Conservation (phyloP, 768 basidiomycete species). For the Pholiota molesta region DNA sequence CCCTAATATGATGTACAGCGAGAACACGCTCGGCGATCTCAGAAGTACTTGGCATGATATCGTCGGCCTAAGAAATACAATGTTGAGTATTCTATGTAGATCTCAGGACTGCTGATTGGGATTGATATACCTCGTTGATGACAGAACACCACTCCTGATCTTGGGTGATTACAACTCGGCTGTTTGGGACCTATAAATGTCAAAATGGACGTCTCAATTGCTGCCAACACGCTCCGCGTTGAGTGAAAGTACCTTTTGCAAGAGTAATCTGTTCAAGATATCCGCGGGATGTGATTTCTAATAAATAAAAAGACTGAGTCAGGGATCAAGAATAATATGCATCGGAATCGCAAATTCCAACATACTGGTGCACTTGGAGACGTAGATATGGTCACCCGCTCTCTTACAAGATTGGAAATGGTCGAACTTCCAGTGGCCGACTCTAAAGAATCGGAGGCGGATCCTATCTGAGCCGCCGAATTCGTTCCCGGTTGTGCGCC, state of each 20-base stretch:
- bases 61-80: not conserved
- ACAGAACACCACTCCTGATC: slow-evolving; percentile 2
- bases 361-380: not conserved
- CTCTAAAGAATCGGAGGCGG: not conserved
- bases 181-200: not conserved
- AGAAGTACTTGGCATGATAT: not conserved
- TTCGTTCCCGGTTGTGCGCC: not conserved
- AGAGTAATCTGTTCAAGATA: not conserved
- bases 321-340: not conserved
- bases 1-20: not conserved
- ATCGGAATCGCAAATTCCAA: not conserved
- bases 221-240: not conserved
- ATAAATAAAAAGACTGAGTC: not conserved
- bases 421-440: not conserved
- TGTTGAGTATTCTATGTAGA: not conserved
- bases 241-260: not conserved
- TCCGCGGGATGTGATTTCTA: slow-evolving; percentile 1
- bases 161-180: slow-evolving; percentile 2
- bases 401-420: too few relatives aligned
- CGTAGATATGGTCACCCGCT: not conserved
- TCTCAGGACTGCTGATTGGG: not conserved
- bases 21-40: not conserved
- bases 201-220: not conserved
- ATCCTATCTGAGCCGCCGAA: not conserved
- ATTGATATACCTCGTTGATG: not conserved